phyloP scores from a whole-genome alignment of 1,284 basidiomycete genomes.

The Cystobasidium sp. region DNA sequence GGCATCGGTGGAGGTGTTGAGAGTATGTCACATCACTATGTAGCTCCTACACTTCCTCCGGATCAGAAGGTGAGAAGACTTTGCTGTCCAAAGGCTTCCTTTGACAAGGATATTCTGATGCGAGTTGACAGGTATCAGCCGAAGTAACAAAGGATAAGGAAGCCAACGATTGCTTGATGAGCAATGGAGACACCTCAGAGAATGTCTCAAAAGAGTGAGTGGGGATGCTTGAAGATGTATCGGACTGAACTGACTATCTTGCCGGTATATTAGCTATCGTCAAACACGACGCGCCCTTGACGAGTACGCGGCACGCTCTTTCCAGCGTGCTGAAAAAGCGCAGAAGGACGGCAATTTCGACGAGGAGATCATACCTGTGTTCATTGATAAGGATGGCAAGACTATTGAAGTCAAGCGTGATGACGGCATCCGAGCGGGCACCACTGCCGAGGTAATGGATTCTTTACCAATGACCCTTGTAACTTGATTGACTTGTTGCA shows the following conservation, averaged over 20 bases:
- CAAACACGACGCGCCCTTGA: constrained; percentile 59
- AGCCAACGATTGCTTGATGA: constrained; percentile 66
- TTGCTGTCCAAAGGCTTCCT: too few relatives aligned
- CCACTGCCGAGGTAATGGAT: constrained; percentile 66
- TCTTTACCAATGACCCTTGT: background rate
- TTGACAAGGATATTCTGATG: too few relatives aligned
- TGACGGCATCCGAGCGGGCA: constrained; percentile 79
- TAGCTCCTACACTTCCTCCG: constrained; percentile 48
- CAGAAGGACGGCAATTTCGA: constrained; percentile 69
- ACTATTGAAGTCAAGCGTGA: constrained; percentile 69
- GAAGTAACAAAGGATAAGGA: constrained; percentile 63
- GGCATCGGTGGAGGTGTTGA: constrained; percentile 83
- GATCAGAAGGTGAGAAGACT: constrained; percentile 33
- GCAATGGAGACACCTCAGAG: constrained; percentile 78
- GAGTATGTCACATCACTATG: constrained; percentile 65
- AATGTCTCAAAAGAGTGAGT: constrained; percentile 60
- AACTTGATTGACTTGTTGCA: constrained; percentile 3
- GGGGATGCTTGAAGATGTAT: background rate
- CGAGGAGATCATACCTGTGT: constrained; percentile 78
- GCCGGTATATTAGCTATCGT: background rate
- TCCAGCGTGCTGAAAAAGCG: constrained; percentile 71
- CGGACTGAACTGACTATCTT: background rate
- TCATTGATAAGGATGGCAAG: constrained; percentile 63
- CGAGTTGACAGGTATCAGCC: constrained; percentile 57
- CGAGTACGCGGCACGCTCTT: constrained; percentile 75